Evolutionary conservation across 768 basidiomycete species (phyloP).

Genomic region (Polyporus arcularius): DNA sequence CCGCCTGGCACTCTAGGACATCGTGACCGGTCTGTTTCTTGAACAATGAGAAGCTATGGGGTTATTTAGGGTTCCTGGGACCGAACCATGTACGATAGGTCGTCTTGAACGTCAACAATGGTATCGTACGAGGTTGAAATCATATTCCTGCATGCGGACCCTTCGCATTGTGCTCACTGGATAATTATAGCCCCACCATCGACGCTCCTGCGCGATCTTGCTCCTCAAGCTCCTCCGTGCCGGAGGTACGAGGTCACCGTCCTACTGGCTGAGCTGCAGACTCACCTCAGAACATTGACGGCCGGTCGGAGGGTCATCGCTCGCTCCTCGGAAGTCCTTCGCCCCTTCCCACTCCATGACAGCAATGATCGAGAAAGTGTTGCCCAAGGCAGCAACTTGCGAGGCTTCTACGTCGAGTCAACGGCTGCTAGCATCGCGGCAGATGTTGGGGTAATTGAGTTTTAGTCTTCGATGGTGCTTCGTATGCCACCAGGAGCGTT

Average conservation of each 20-base stretch:
- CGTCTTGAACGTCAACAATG: not conserved
- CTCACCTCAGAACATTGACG: not conserved
- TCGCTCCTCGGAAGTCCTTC: slow-evolving; percentile 14
- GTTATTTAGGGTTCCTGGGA: not conserved
- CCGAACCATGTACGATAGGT: slow-evolving; percentile 4
- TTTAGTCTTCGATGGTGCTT: not conserved
- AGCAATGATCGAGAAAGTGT: not conserved
- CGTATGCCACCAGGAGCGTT: not conserved
- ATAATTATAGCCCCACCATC: too few relatives aligned
- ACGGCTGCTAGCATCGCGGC: not conserved
- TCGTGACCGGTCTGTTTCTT: not conserved
- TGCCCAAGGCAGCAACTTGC: not conserved
- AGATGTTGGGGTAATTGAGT: not conserved
- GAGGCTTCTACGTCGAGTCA: not conserved
- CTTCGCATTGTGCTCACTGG: not conserved
- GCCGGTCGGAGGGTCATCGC: slow-evolving; percentile 17
- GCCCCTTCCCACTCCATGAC: slow-evolving; percentile 16
- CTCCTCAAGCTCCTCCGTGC: not conserved
- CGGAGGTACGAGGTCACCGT: not conserved
- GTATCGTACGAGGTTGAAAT: slow-evolving; percentile 4
- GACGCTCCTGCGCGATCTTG: not conserved
- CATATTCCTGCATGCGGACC: not conserved
- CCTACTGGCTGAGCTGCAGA: not conserved
- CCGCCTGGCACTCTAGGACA: slow-evolving; percentile 32
- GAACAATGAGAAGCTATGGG: not conserved